phyloP scores from a whole-genome alignment of 2,329 filamentous ascomycete species.

The Beauveria pseudobassiana region DNA sequence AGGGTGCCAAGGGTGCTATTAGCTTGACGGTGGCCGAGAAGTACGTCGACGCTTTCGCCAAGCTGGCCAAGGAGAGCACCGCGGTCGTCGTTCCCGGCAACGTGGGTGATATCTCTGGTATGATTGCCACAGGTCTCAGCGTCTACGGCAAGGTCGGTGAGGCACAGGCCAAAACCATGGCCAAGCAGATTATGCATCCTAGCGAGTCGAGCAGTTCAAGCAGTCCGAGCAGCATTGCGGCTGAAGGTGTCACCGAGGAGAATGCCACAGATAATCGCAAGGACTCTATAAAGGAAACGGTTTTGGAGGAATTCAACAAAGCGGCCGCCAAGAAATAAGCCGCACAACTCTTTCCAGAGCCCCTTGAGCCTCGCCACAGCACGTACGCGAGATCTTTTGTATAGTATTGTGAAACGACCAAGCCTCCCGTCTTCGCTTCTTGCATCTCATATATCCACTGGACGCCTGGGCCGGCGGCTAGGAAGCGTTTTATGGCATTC shows the following conservation, averaged over 20 bases:
- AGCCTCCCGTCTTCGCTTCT: not conserved
- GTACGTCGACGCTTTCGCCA: slow-evolving; percentile 91
- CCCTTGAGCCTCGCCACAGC: not conserved
- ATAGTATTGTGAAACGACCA: slow-evolving; percentile 9
- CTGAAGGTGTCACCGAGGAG: slow-evolving; percentile 11
- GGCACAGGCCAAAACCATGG: slow-evolving; percentile 63
- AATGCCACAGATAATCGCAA: slow-evolving; percentile 14
- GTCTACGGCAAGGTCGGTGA: slow-evolving; percentile 92
- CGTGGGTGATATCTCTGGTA: slow-evolving; percentile 88
- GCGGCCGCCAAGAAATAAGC: slow-evolving; percentile 25
- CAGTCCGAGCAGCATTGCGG: slow-evolving; percentile 15
- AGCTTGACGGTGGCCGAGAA: slow-evolving; percentile 90
- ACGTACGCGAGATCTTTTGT: not conserved
- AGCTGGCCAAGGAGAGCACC: slow-evolving; percentile 90
- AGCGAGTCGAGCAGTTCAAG: slow-evolving; percentile 16
- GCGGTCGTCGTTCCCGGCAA: slow-evolving; percentile 94
- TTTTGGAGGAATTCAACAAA: slow-evolving; percentile 34
- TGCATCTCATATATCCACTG: slow-evolving; percentile 7
- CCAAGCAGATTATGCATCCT: slow-evolving; percentile 40
- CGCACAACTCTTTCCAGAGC: not conserved
- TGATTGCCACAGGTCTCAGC: slow-evolving; percentile 94
- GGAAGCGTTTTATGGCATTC: slow-evolving; percentile 11
- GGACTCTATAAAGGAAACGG: slow-evolving; percentile 29
- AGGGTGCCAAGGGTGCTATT: slow-evolving; percentile 73
- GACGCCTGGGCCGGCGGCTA: not conserved